Evolutionary conservation across 805 yeast genomes (phyloP), one percentile per base, ranked within the genome.

Genomic region (Candida manassasensis): DNA sequence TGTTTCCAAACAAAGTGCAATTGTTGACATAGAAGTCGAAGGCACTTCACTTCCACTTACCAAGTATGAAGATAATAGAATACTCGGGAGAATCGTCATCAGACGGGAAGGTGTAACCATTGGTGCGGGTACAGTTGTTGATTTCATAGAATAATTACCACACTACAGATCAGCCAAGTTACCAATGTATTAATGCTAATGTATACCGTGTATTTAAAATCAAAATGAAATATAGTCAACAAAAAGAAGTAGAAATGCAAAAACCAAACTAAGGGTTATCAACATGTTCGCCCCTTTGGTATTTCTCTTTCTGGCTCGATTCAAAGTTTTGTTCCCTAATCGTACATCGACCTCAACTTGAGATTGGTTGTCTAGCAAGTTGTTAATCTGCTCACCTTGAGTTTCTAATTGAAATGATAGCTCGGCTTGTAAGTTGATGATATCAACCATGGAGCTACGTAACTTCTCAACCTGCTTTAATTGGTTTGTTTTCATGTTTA

Each of bases 381-480:
- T 63, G 33, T 73, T 68, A 11, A 88, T 82, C 52, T 75, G 79
- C 35, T 81, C 82, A 4, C 82, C 77, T 57, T 88, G 97, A 1
- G 75, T 56, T 16, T 76, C 75, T 32, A 88, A 64, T 52, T 89
- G 95, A 36, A 79, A 66, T 9, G 85, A 71, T 36, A 88, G 65
- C 50, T 85, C 93, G 16, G 79, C 68, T 50, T 88, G 90, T 42
- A 89, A 57, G 36, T 79, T 75, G 1, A 88, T 73, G 28, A 89
- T 81, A 50, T 86, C 96, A 29, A 78, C 53, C 56, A 82, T 77
- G 2, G 85, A 73, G 18, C 63, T 63, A 47, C 81, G 82, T 22
- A 83, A 65, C 40, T 71, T 63, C 40, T 75, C 77, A 6, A 80
- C 82, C 41, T 79, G 77, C 27, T 72, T 63, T 18, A 81, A 48